phyloP scores from a whole-genome alignment of 1,139 yeast genomes.

The Eremothecium gossypii region DNA sequence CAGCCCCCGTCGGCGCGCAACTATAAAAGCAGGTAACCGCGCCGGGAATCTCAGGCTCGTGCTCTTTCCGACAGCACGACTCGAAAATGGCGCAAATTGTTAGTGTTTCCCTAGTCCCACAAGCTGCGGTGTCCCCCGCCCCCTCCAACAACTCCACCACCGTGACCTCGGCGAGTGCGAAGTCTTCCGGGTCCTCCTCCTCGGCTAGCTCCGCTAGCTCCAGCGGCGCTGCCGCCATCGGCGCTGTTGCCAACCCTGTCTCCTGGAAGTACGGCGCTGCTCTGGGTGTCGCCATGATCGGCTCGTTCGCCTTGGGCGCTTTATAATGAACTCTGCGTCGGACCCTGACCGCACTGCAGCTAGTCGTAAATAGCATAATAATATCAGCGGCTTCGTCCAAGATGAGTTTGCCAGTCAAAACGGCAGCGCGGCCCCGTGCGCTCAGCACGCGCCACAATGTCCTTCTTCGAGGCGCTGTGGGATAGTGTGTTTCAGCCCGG shows the following conservation, averaged over 20 bases:
- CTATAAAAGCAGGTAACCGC: too few relatives aligned
- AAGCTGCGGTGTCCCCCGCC: slow-evolving; percentile 8
- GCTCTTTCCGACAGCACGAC: too few relatives aligned
- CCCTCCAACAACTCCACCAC: slow-evolving; percentile 8
- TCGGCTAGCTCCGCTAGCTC: slow-evolving; percentile 8
- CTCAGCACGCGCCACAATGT: too few relatives aligned
- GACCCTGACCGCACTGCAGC: too few relatives aligned
- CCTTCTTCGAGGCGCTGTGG: slow-evolving; percentile 68
- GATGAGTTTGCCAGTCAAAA: too few relatives aligned
- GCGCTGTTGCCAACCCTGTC: slow-evolving; percentile 27
- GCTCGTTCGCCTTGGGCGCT: slow-evolving; percentile 27
- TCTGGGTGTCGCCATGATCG: slow-evolving; percentile 24
- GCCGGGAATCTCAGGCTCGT: too few relatives aligned
- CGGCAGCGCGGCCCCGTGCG: too few relatives aligned
- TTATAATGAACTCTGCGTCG: slow-evolving; percentile 11
- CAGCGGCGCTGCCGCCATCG: slow-evolving; percentile 18
- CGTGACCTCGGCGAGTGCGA: slow-evolving; percentile 5
- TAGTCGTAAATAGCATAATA: too few relatives aligned
- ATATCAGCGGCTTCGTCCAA: neutral
- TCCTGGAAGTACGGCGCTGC: slow-evolving; percentile 28
- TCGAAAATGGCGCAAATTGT: too few relatives aligned
- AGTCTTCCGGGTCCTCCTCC: slow-evolving; percentile 7
- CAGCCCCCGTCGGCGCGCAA: too few relatives aligned
- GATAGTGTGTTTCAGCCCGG: slow-evolving; percentile 92
- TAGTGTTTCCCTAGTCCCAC: neutral